Evolutionary conservation across 2,329 filamentous ascomycete genomes (phyloP).

Genomic region (Cytospora schulzeri): DNA sequence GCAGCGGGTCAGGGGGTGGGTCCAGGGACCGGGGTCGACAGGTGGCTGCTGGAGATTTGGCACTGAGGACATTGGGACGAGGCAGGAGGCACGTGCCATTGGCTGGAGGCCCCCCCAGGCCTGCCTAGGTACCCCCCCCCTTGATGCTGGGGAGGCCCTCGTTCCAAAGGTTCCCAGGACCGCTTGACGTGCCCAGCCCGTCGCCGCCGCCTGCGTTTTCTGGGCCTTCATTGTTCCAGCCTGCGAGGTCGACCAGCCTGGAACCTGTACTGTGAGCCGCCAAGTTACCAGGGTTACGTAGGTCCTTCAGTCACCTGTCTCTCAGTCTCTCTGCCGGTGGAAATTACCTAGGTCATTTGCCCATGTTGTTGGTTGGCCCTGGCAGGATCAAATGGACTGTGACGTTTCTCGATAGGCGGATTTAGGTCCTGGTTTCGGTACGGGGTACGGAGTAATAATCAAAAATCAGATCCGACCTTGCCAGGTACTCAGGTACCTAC

Average conservation of each 20-base stretch:
- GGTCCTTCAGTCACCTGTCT: no score
- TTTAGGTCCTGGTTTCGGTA: constrained; percentile 12
- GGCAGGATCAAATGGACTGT: not conserved
- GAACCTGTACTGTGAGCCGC: not conserved
- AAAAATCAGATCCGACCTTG: constrained; percentile 19
- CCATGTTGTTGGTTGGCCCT: not conserved
- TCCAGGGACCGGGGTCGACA: constrained; percentile 3
- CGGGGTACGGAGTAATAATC: constrained; percentile 7
- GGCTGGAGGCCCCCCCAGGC: not conserved
- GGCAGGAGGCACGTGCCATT: constrained; percentile 4
- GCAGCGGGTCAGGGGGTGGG: constrained; percentile 24
- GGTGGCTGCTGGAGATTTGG: constrained; percentile 24
- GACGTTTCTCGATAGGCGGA: not conserved
- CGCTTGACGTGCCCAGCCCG: constrained; percentile 6
- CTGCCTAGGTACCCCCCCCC: not conserved
- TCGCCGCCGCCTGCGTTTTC: not conserved
- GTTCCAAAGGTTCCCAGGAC: not conserved
- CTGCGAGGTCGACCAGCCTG: not conserved
- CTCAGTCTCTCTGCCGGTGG: no score
- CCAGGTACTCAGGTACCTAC: constrained; percentile 6
- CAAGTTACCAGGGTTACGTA: not conserved
- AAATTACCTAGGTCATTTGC: no score
- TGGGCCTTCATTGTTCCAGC: not conserved
- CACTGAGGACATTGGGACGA: not conserved
- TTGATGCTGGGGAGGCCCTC: constrained; percentile 16